Conservation (phyloP, 306 rosid species). For the Crotalaria pallida region DNA sequence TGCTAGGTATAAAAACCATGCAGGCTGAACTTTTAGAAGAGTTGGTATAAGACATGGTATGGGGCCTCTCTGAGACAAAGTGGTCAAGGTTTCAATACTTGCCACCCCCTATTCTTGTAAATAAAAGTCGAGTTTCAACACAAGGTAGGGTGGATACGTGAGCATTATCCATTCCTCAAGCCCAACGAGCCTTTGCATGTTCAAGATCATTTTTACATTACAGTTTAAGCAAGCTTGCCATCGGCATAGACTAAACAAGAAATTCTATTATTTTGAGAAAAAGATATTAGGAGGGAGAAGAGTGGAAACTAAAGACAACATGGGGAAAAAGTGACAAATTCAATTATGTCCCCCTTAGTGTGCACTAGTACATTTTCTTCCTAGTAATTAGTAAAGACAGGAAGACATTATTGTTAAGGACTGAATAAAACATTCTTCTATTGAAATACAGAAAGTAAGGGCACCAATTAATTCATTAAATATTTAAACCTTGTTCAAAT, state of each 20-base stretch:
- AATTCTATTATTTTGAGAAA: background rate
- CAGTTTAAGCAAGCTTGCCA: background rate
- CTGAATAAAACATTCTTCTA: background rate
- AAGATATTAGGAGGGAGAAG: background rate
- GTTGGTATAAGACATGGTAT: background rate
- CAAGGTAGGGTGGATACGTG: background rate
- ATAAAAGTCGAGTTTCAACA: background rate
- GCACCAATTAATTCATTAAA: background rate
- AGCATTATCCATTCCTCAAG: background rate
- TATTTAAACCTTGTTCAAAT: background rate
- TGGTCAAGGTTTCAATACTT: background rate
- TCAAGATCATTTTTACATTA: background rate
- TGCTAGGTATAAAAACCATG: background rate
- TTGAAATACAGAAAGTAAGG: background rate
- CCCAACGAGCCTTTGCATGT: background rate
- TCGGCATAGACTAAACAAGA: background rate
- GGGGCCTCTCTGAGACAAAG: background rate
- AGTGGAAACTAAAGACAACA: background rate
- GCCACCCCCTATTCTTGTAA: background rate
- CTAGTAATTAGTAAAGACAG: background rate
- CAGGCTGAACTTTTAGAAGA: slow-evolving; percentile 2
- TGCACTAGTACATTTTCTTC: background rate
- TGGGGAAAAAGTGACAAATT: background rate
- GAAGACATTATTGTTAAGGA: background rate
- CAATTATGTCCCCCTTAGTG: background rate